A percentile compares a stretch with the other conserved stretches of the same genome.
phyloP scores from a whole-genome alignment of 176 grass and related monocot species.

The Hsuehochloa calcarea region DNA sequence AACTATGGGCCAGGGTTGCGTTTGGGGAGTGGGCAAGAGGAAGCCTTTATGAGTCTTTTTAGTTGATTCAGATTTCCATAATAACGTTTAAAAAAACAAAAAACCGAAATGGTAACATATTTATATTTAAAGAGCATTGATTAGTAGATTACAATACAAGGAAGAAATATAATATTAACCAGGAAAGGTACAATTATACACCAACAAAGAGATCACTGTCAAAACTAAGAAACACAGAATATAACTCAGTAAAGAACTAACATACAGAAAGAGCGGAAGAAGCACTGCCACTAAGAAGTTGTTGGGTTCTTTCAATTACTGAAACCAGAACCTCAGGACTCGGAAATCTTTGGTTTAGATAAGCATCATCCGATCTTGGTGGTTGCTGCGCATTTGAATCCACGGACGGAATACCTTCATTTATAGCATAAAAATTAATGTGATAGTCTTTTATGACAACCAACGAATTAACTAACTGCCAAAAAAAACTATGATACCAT shows the following conservation, averaged over 20 bases:
- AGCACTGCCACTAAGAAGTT: constrained; percentile 68
- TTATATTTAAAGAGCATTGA: constrained; percentile 1
- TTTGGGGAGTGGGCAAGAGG: background rate
- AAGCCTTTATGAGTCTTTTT: background rate
- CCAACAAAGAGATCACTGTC: background rate
- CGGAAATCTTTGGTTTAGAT: constrained; percentile 57
- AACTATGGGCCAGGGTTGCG: background rate
- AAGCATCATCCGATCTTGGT: constrained; percentile 37
- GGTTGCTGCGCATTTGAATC: constrained; percentile 44
- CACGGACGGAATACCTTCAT: constrained; percentile 53
- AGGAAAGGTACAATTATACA: background rate
- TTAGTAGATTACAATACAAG: background rate
- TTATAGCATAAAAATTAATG: constrained; percentile 19
- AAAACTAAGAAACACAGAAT: background rate
- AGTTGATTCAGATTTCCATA: background rate
- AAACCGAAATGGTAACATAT: background rate
- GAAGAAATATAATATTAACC: background rate
- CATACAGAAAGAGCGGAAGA: constrained; percentile 80
- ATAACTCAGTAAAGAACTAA: constrained; percentile 13
- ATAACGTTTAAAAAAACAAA: background rate
- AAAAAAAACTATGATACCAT: constrained; percentile 45
- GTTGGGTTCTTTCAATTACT: constrained; percentile 67
- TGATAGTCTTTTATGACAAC: constrained; percentile 23
- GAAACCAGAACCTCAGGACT: constrained; percentile 69
- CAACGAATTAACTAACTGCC: constrained; percentile 24